Evolutionary conservation across 176 grass and related monocot genomes (phyloP).

Genomic region (Calamus simplicifolius): DNA sequence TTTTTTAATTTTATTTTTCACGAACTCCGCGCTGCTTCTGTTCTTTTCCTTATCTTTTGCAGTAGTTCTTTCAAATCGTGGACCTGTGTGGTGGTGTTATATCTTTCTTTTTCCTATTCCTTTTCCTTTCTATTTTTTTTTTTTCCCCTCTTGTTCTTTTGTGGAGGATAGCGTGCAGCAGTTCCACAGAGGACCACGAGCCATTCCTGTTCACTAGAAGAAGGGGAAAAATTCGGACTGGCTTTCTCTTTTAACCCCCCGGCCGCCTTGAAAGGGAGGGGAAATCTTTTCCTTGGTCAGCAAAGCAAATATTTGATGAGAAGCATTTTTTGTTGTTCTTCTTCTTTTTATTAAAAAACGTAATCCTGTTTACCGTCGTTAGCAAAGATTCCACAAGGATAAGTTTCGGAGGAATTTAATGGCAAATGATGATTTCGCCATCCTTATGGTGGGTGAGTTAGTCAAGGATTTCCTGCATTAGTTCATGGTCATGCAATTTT

Average conservation of each 20-base stretch:
- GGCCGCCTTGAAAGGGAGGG: conserved; percentile 26
- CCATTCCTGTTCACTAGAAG: neutral
- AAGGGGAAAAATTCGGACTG: conserved; percentile 5
- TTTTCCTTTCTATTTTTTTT: neutral
- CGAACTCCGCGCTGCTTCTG: too few species aligned
- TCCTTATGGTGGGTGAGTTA: neutral
- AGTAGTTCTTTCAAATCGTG: too few species aligned
- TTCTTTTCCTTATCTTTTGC: too few species aligned
- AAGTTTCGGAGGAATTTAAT: conserved; percentile 1
- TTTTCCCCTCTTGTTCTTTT: neutral
- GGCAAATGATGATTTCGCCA: too few species aligned
- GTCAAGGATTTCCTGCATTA: neutral
- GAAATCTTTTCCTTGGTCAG: conserved; percentile 55
- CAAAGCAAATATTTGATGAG: conserved; percentile 28
- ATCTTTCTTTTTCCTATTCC: neutral
- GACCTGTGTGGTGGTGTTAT: neutral
- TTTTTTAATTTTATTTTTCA: too few species aligned
- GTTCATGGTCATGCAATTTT: neutral
- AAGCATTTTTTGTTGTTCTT: conserved; percentile 23
- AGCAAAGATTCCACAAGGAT: conserved; percentile 29
- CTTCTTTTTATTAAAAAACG: conserved; percentile 19
- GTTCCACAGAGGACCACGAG: neutral
- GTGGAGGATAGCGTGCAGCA: neutral
- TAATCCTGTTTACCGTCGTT: conserved; percentile 13
- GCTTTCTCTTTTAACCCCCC: conserved; percentile 15